Base-by-base conservation (phyloP, 768 basidiomycete genomes). In the Mycena alexandri region DNA sequence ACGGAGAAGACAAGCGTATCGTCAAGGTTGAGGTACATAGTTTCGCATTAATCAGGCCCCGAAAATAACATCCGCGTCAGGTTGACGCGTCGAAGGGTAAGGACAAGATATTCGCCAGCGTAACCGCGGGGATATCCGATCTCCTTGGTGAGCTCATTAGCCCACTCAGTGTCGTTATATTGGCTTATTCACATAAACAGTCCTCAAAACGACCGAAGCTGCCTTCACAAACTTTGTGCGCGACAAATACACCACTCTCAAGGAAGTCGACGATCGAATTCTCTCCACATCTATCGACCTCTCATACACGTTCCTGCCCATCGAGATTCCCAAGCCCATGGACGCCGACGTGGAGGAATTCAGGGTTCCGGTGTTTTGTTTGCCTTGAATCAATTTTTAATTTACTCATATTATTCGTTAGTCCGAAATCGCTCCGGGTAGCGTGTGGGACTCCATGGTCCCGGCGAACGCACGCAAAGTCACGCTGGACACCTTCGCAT, bases 171-270 rank as follows among this genome's bases (percentile, higher is more conserved):
- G 44, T 14, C 14, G 34, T 34, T 36, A 43, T 13, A 36, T 24
- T 65, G 29, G 29, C 29, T 3, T 19, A 22, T 24, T 43, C 25
- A 16, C 13, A 42, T 52, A 42, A 42, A 0, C 53, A 94, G 96
- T 98, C 16, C 87, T 98, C 73, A 99, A 99, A 80, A 89, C 93
- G 38, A 90, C 92, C 5, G 96, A 94, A 14, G 95, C 94, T 0
- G 87, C 91, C 0, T 98, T 99, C 76, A 85, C 90, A 61, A 84
- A 86, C 29, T 98, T 96, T 79, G 76, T 92, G 54, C 85, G 87
- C 3, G 95, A 97, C 78, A 93, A 95, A 74, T 94, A 89, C 79
- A 96, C 96, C n/a, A 96, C 94, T 1, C 87, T 97, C 22, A 81
- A 77, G 16, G 90, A 93, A 69, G 96, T 97, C 48, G 78, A 90